Evolutionary conservation across 169 alveolate genomes (phyloP), one percentile per base, ranked within the genome.

Genomic region (Eimeria acervulina): DNA sequence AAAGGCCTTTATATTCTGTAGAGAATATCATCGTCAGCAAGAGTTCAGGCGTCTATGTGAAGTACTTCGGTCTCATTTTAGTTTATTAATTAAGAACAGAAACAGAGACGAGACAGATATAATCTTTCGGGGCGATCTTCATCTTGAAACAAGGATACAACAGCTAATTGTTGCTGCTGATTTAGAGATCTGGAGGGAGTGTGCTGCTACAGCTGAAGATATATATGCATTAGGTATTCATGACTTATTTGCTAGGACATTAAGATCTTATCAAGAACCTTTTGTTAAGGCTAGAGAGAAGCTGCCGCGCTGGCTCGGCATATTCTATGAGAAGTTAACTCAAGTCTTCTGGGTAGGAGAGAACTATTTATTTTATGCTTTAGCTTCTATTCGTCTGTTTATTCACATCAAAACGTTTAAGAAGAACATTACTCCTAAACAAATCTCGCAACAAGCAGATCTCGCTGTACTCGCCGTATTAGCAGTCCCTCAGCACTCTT

Each of bases 21-120:
- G 97, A 93, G 99, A 98, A 93, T 98, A 99, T 97, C 97, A 98
- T 90, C 97, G 99, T 42, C 98, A 98, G 91, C 96, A 98, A 85
- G 99, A 99, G 96, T 99, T 99, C 96, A 98, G 98, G 95, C 97
- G 99, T 23, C 97, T 99, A 51, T 98, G 99, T 96, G 99, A 99
- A 63, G 98, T 98, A 72, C 97, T 99, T 70, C 97, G 99, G 80
- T 97, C 97, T 74, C 99, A 99, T 90, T 98, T 99, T 96, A 97
- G 97, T 70, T 97, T 98, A 72, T 97, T 99, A 26, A 85, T 98
- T 92, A 98, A 98, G 96, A 61, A 38, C 51, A 38, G 78, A 13
- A 44, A 72, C 88, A 74, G 61, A n/a, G 83, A 98, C 1, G 99
- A 98, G 95, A 96, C 96, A 90, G 99, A 98, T 84, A 96, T 97